A percentile compares a stretch with the other conserved stretches of the same genome.
These are phyloP conservation scores for Apodospora peruviana DNA, from an alignment of 495 filamentous ascomycete genomes.

Conservation along the genomic window DNA sequence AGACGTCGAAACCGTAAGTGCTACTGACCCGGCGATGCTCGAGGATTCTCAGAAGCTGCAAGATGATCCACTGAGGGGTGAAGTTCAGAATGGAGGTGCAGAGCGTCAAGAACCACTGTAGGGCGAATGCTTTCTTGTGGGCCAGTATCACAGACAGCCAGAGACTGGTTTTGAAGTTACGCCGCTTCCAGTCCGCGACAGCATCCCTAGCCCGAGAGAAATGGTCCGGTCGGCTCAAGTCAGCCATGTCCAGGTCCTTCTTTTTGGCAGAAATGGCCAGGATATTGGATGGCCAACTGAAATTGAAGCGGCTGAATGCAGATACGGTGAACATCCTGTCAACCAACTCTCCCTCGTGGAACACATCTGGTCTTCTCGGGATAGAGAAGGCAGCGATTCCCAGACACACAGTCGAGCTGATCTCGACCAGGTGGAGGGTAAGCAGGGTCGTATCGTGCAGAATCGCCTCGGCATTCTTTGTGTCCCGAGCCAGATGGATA, in stretches of 20 bases:
- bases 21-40: constrained; percentile 48
- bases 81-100: constrained; percentile 54
- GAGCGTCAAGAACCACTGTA: constrained; percentile 52
- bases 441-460: constrained; percentile 19
- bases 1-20: constrained; percentile 41
- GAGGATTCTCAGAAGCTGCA: constrained; percentile 57
- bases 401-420: constrained; percentile 28
- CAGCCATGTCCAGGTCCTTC: constrained; percentile 51
- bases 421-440: constrained; percentile 33
- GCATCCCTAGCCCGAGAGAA: constrained; percentile 42
- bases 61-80: constrained; percentile 63
- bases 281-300: constrained; percentile 52
- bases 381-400: constrained; percentile 40
- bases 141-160: constrained; percentile 56
- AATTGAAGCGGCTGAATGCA: constrained; percentile 57
- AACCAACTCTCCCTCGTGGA: constrained; percentile 50
- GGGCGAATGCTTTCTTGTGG: constrained; percentile 46
- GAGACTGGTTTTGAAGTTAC: constrained; percentile 44
- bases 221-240: constrained; percentile 53
- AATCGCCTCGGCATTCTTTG: constrained; percentile 23
- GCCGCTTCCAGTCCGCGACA: constrained; percentile 46
- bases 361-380: constrained; percentile 66
- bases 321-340: constrained; percentile 60
- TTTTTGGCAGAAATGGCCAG: constrained; percentile 50
- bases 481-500: constrained; percentile 34